These are phyloP conservation scores for Pezicula neosporulosa DNA, from an alignment of 2,329 filamentous ascomycete genomes.

Conservation along the genomic window DNA sequence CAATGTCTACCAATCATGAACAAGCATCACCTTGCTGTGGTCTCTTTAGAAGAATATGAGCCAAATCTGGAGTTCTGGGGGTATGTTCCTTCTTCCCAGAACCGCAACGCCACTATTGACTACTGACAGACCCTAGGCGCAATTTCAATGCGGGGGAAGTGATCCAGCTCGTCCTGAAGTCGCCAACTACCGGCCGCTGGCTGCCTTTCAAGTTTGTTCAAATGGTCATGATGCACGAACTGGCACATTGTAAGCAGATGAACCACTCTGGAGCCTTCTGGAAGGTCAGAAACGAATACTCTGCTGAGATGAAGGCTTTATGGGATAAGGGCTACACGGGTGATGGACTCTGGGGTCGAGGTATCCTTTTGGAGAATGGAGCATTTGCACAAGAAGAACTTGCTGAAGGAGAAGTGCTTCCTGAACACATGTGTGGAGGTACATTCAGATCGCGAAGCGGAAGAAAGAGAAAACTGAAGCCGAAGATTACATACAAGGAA, in stretches of 20 bases:
- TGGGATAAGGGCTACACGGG: slow-evolving; percentile 72
- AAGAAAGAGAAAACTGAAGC: slow-evolving; percentile 48
- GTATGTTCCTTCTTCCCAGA: slow-evolving; percentile 7
- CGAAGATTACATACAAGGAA: slow-evolving; percentile 29
- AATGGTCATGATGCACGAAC: slow-evolving; percentile 89
- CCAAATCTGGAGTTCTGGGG: slow-evolving; percentile 73
- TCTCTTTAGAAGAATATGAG: slow-evolving; percentile 75
- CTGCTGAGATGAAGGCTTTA: slow-evolving; percentile 64
- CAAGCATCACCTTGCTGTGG: slow-evolving; percentile 60
- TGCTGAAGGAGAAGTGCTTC: slow-evolving; percentile 51
- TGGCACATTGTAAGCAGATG: slow-evolving; percentile 89
- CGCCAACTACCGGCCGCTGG: slow-evolving; percentile 63
- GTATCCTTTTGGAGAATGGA: slow-evolving; percentile 58
- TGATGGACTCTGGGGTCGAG: slow-evolving; percentile 80
- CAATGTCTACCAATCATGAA: slow-evolving; percentile 75
- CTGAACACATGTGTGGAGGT: slow-evolving; percentile 76
- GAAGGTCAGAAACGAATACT: slow-evolving; percentile 72
- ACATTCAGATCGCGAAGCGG: slow-evolving; percentile 61
- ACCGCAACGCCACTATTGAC: neutral
- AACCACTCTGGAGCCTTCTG: slow-evolving; percentile 82
- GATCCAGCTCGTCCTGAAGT: slow-evolving; percentile 77
- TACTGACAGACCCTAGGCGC: slow-evolving; percentile 59
- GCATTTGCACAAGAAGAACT: slow-evolving; percentile 53
- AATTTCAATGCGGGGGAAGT: slow-evolving; percentile 91
- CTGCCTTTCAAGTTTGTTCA: slow-evolving; percentile 80